Conservation (phyloP, 116 monocot genomes). For the Posidonia oceanica region DNA sequence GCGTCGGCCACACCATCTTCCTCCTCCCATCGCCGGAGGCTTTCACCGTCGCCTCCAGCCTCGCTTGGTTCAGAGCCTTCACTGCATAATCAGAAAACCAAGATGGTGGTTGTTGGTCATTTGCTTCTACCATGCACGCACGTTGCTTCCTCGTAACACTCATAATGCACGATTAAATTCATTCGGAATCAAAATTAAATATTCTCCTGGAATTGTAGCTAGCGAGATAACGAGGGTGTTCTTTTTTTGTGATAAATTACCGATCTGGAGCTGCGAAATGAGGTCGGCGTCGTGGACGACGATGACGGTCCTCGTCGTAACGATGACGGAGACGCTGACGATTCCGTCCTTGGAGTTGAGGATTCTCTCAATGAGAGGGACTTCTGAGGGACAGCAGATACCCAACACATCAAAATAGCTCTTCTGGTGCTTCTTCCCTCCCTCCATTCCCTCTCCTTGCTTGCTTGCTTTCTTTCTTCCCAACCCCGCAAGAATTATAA, state of each 20-base stretch:
- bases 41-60: slow-evolving; percentile 63
- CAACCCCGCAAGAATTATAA: neutral
- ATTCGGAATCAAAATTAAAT: too few species aligned
- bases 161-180: too few species aligned
- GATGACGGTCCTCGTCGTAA: slow-evolving; percentile 44
- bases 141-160: too few species aligned
- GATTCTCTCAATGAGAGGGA: slow-evolving; percentile 69
- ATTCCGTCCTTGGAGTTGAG: slow-evolving; percentile 54
- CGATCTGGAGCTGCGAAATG: slow-evolving; percentile 17
- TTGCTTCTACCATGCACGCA: too few species aligned
- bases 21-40: slow-evolving; percentile 34
- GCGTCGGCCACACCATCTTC: slow-evolving; percentile 47
- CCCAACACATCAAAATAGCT: slow-evolving; percentile 97
- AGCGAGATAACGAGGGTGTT: too few species aligned
- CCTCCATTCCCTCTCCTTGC: neutral
- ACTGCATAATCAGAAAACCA: slow-evolving; percentile 23
- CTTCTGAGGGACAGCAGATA: slow-evolving; percentile 85
- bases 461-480: neutral
- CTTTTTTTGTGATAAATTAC: neutral
- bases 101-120: neutral
- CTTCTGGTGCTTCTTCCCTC: slow-evolving; percentile 29
- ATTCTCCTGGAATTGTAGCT: too few species aligned
- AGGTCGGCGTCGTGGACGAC: slow-evolving; percentile 18
- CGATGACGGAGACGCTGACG: slow-evolving; percentile 54
- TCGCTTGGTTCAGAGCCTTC: slow-evolving; percentile 70